Base-by-base conservation (phyloP, 495 filamentous ascomycete species). In the Penicillium maclennaniae region DNA sequence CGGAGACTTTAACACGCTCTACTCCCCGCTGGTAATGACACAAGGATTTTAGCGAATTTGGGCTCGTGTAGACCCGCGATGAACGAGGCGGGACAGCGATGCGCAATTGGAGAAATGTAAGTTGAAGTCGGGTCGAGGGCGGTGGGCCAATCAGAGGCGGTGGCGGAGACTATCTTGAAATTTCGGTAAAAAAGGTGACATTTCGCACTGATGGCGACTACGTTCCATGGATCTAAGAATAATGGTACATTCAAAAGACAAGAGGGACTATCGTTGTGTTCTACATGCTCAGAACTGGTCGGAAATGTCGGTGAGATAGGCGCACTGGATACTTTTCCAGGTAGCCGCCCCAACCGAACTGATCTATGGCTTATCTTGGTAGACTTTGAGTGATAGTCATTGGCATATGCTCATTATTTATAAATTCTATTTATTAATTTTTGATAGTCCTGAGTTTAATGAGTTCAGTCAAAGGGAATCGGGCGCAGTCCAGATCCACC, bases 381-480 rank as follows among this genome's bases (percentile, higher is more conserved):
- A 23, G 23, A 5, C 23, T 23, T 23, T 23, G 23, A 23, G 39
- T 42, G n/a, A 12, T 7, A 28, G 39, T 43, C 28, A 1, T 28
- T 31, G 34, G 34, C 41, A 20, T 51, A 23, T 51, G 19, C 17
- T 38, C 45, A 43, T 47, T 43, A 47, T 38, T 23, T 49, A 45
- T 57, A 0, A 39, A 26, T 23, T 45, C 39, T 43, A 47, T 26
- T 57, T 7, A 6, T 19, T 16, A 7, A 15, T 21, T n/a, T n/a
- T n/a, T n/a, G n/a, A n/a, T n/a, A n/a, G n/a, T n/a, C n/a, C n/a
- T n/a, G n/a, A n/a, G n/a, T n/a, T n/a, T n/a, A n/a, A n/a, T n/a
- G n/a, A 15, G 4, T 38, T 20, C 73, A 97, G 73, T 97, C 92
- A 70, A 98, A 98, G 0, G 92, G 92, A 69, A 98, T 87, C 53